These are phyloP conservation scores for Terfezia claveryi DNA, from an alignment of 495 filamentous ascomycete species.

Conservation along the genomic window DNA sequence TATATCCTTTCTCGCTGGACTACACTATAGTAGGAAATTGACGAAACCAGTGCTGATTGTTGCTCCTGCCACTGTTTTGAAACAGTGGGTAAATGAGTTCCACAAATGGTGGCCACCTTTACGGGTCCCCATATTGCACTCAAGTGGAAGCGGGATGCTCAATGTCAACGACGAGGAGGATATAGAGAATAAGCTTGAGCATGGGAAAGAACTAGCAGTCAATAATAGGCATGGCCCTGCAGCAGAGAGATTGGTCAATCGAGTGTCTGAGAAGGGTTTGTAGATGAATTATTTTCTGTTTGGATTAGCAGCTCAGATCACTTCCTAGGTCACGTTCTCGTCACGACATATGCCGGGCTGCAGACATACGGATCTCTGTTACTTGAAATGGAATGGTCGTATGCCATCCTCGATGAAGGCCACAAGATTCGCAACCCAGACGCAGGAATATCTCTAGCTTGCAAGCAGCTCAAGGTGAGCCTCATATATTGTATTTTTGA, in stretches of 20 bases:
- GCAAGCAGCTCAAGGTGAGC: conserved; percentile 46
- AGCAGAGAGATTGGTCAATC: conserved; percentile 47
- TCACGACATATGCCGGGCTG: conserved; percentile 85
- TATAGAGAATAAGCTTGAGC: conserved; percentile 24
- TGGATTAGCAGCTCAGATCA: neutral
- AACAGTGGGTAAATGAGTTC: conserved; percentile 96
- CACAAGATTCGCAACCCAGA: conserved; percentile 96
- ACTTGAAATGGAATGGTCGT: conserved; percentile 68
- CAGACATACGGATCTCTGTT: conserved; percentile 65
- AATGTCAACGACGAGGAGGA: conserved; percentile 53
- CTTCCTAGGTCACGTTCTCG: conserved; percentile 49
- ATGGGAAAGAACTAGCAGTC: conserved; percentile 22
- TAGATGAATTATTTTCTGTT: neutral
- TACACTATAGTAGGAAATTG: conserved; percentile 74
- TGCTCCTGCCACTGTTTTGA: conserved; percentile 79
- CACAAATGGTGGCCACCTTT: conserved; percentile 95
- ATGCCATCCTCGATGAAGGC: conserved; percentile 86
- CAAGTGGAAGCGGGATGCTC: conserved; percentile 88
- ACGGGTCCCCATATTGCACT: conserved; percentile 82
- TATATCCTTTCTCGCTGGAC: conserved; percentile 71
- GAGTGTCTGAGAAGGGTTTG: conserved; percentile 48
- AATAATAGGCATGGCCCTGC: conserved; percentile 35
- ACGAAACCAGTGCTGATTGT: conserved; percentile 71
- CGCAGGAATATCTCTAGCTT: conserved; percentile 71
- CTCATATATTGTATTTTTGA: neutral